These are phyloP conservation scores for Talaromyces proteolyticus DNA, from an alignment of 495 filamentous ascomycete species.

Conservation along the genomic window DNA sequence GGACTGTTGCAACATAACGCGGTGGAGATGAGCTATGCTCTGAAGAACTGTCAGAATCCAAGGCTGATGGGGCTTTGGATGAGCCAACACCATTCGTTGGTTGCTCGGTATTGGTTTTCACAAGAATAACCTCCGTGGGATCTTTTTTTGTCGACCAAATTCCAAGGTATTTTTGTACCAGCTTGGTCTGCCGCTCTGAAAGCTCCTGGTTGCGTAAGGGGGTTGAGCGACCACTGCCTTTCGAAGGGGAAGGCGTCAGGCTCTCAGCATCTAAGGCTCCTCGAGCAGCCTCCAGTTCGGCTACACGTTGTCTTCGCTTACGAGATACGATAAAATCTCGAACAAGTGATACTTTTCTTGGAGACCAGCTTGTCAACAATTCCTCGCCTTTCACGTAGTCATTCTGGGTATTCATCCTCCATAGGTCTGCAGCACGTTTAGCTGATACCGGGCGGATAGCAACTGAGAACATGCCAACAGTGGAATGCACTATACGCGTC, in stretches of 20 bases:
- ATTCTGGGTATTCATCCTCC: conserved; percentile 92
- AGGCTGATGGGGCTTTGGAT: conserved; percentile 17
- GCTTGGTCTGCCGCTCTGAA: conserved; percentile 43
- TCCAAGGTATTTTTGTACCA: conserved; percentile 66
- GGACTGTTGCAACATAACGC: conserved; percentile 63
- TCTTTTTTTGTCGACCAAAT: conserved; percentile 78
- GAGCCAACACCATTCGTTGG: conserved; percentile 60
- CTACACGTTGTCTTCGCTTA: conserved; percentile 61
- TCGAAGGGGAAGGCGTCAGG: conserved; percentile 26
- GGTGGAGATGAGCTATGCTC: conserved; percentile 32
- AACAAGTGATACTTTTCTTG: conserved; percentile 81
- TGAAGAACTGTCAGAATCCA: conserved; percentile 17
- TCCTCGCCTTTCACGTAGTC: conserved; percentile 97
- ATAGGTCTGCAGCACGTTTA: conserved; percentile 86
- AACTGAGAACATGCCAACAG: conserved; percentile 76
- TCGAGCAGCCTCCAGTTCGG: conserved; percentile 76
- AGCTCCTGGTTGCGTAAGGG: conserved; percentile 40
- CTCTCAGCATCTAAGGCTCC: conserved; percentile 51
- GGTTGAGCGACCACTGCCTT: conserved; percentile 31
- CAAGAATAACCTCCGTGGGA: conserved; percentile 63
- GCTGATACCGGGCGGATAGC: conserved; percentile 81
- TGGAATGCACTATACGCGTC: conserved; percentile 79
- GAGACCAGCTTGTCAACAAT: conserved; percentile 73
- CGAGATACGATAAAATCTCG: conserved; percentile 70
- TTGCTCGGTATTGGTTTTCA: conserved; percentile 69